These are phyloP conservation scores for Linnemannia elongata DNA, from an alignment of 192 early-diverging fungal species.

Conservation along the genomic window DNA sequence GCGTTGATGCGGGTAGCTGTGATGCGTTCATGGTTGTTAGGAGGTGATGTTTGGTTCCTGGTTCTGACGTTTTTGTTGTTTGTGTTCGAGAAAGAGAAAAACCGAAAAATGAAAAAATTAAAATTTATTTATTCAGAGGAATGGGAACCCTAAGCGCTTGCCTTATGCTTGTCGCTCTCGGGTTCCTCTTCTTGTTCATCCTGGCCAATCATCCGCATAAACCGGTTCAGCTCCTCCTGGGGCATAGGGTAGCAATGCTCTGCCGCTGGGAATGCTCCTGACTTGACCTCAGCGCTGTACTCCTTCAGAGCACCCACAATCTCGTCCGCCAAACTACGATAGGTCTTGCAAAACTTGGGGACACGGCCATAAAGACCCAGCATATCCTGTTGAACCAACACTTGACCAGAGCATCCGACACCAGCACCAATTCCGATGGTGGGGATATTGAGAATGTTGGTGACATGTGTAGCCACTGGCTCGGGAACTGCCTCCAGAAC, in stretches of 20 bases:
- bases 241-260: conserved; percentile 87
- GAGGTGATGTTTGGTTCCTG: background rate
- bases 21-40: conserved; percentile 7
- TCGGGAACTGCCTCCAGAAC: conserved; percentile 93
- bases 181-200: conserved; percentile 1
- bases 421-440: conserved; percentile 99
- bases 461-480: conserved; percentile 88
- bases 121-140: background rate
- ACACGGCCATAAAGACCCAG: conserved; percentile 94
- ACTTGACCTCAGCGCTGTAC: conserved; percentile 85
- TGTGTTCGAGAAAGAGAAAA: background rate
- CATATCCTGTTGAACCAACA: conserved; percentile 92
- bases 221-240: conserved; percentile 63
- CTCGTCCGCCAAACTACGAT: conserved; percentile 79
- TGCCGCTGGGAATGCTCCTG: conserved; percentile 81
- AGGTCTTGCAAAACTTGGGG: conserved; percentile 91
- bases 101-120: background rate
- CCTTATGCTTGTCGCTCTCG: background rate
- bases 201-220: conserved; percentile 48
- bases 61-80: background rate
- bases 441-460: conserved; percentile 79
- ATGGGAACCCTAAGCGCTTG: background rate
- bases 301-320: conserved; percentile 78
- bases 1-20: background rate
- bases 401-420: conserved; percentile 88